Conservation (phyloP, 192 early-diverging fungal species). For the Thamnidium elegans region DNA sequence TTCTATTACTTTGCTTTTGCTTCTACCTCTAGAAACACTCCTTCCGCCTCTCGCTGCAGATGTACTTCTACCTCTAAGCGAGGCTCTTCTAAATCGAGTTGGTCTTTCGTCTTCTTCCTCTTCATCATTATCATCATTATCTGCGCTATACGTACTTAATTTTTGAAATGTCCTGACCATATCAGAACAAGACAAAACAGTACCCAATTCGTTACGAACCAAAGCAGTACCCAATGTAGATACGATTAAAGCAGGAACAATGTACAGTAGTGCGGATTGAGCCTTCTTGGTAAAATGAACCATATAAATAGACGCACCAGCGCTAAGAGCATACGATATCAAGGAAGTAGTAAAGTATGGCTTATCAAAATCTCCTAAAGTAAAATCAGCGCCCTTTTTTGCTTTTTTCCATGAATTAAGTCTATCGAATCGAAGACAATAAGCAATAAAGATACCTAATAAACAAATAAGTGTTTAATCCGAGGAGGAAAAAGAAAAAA, state of each 20-base stretch:
- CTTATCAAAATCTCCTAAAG: neutral
- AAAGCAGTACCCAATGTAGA: neutral
- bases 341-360: conserved; percentile 6
- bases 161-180: too few species aligned
- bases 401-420: conserved; percentile 7
- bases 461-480: neutral
- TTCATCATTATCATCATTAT: neutral
- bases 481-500: neutral
- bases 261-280: conserved; percentile 7
- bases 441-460: conserved; percentile 12
- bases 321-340: conserved; percentile 6
- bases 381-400: neutral
- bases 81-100: neutral
- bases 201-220: neutral
- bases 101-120: neutral
- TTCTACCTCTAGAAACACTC: neutral
- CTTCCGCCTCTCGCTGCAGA: neutral
- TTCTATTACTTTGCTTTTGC: neutral
- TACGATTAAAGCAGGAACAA: neutral
- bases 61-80: neutral
- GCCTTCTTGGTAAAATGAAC: conserved; percentile 2
- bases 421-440: conserved; percentile 5
- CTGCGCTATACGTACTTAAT: neutral
- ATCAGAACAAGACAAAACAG: too few species aligned
- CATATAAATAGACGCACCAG: neutral